A percentile compares a stretch with the other conserved stretches of the same genome.
Conservation (phyloP, 371 early-diverging fungal genomes). For the Sporodiniella umbellata region DNA sequence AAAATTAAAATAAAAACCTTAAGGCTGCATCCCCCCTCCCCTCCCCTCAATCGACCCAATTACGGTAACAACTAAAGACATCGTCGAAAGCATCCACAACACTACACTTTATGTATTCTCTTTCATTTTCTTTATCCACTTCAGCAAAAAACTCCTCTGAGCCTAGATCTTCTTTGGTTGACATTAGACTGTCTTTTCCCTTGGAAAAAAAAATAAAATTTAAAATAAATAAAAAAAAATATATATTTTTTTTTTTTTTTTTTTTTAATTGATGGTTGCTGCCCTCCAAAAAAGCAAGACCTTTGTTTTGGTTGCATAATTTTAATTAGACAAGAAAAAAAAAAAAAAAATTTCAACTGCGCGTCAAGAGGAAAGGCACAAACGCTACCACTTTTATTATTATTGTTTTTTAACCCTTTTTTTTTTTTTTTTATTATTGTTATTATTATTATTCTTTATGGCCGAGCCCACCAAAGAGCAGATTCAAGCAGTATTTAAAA, state of each 20-base stretch:
- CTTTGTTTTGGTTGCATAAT: too few relatives aligned
- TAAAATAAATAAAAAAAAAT: neutral
- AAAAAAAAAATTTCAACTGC: too few relatives aligned
- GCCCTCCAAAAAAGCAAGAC: too few relatives aligned
- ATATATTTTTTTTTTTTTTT: too few relatives aligned
- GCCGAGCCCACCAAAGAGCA: conserved; percentile 74
- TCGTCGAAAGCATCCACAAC: conserved; percentile 36
- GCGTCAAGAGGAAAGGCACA: too few relatives aligned
- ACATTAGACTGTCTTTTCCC: neutral
- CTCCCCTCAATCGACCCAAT: too few relatives aligned
- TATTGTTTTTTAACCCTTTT: neutral
- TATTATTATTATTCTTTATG: conserved; percentile 18
- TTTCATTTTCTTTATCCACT: conserved; percentile 33
- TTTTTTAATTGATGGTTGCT: too few relatives aligned
- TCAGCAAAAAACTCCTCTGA: conserved; percentile 37
- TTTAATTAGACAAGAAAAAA: too few relatives aligned
- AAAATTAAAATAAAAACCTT: too few relatives aligned
- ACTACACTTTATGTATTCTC: conserved; percentile 33
- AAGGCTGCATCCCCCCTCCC: neutral
- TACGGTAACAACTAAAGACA: conserved; percentile 45
- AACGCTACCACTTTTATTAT: neutral
- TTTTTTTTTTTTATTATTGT: neutral
- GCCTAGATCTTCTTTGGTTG: conserved; percentile 24
- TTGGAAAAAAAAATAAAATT: neutral
- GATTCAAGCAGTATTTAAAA: conserved; percentile 76